Evolutionary conservation across 192 early-diverging fungal species (phyloP), one percentile per base, ranked within the genome.

Genomic region (Backusella liffmaniae): DNA sequence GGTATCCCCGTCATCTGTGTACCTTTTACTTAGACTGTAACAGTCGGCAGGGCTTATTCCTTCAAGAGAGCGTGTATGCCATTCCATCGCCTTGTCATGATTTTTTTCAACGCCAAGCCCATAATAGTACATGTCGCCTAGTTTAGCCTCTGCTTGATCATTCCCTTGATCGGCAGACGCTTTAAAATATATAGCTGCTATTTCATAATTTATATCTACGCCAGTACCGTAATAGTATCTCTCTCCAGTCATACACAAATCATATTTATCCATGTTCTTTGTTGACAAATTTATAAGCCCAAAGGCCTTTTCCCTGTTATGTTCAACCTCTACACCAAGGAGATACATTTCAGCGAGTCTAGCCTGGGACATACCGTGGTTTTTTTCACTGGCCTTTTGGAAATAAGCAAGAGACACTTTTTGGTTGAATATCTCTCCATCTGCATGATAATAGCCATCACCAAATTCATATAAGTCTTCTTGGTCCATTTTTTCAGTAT

Each of bases 1-100:
- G 21, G 83, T 77, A 15, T 85, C 78, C 1, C 91, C 93, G 18
- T 90, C 81, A 5, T 92, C 93, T 83, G 94, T 90, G 73, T 93
- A 95, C 34, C 93, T 84, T 73, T 88, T 91, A 0, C 94, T 94
- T 30, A 96, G 85, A 66, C 88, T 90, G 76, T 94, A 93, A 49
- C 92, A 90, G 7, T 92, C 94, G 10, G 92, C 79, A 5, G 92
- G 88, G 72, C 92, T 90, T 9, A 92, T 92, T 49, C 85, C 84
- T 66, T 83, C 76, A 16, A 93, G 93, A 36, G 87, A 79, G 26
- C 79, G 77, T 23, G 82, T 70, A 73, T 88, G 94, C 91, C 89
- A 94, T 73, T 84, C 79, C 67, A 86, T 79, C 21, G 88, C 89
- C 70, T 83, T 70, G 34, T 82, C 37, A 5, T 82, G 75, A 68